Conservation (phyloP, 495 filamentous ascomycete species). For the Podospora sp. region DNA sequence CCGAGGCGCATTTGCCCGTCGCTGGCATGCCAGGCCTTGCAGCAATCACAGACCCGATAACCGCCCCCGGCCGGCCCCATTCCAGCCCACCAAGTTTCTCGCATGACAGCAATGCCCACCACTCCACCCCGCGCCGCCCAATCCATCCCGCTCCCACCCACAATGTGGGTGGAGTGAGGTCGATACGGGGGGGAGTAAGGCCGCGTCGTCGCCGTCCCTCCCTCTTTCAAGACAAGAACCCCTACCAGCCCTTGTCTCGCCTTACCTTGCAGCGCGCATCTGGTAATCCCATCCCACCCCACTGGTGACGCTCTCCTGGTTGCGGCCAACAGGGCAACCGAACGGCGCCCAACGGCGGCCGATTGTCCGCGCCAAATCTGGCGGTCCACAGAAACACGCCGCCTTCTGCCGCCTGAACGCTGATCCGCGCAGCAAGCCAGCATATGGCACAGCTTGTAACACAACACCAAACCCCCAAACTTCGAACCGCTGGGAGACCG, state of each 20-base stretch:
- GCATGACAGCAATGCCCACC: background rate
- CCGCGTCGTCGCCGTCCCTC: background rate
- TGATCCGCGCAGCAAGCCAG: constrained; percentile 8
- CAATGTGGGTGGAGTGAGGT: background rate
- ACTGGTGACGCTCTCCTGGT: background rate
- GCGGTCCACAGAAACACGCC: background rate
- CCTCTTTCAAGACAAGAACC: background rate
- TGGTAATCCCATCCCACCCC: constrained; percentile 8
- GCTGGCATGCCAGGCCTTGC: background rate
- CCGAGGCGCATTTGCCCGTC: constrained; percentile 9
- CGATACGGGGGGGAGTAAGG: background rate
- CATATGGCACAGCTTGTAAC: constrained; percentile 13
- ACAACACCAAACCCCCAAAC: constrained; percentile 16
- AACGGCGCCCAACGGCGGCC: background rate
- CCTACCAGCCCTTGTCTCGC: background rate
- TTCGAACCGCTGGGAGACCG: background rate
- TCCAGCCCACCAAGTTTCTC: constrained; percentile 4
- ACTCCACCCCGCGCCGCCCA: background rate
- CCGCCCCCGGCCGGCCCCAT: background rate
- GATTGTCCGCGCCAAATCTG: background rate
- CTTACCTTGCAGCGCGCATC: constrained; percentile 10
- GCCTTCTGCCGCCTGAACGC: background rate
- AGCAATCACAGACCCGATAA: constrained; percentile 8
- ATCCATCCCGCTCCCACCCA: background rate
- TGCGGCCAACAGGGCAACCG: background rate